Conservation (phyloP, 2,329 filamentous ascomycete species). For the Nemania diffusa region DNA sequence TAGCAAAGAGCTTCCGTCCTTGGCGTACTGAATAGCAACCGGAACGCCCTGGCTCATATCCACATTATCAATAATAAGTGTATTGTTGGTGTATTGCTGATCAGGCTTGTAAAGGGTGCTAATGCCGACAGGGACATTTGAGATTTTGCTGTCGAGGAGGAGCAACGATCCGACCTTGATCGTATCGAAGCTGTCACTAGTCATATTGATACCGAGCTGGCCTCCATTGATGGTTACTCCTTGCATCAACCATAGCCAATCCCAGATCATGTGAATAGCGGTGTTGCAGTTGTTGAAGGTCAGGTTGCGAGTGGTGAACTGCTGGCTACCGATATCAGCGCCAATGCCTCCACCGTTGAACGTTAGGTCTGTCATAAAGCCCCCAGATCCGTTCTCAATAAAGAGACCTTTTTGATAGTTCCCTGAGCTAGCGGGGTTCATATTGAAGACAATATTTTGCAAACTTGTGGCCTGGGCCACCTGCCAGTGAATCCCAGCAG, state of each 20-base stretch:
- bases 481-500: slow-evolving; percentile 85
- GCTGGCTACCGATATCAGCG: slow-evolving; percentile 84
- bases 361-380: slow-evolving; percentile 83
- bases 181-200: slow-evolving; percentile 65
- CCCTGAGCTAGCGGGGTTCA: slow-evolving; percentile 69
- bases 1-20: slow-evolving; percentile 70
- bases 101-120: slow-evolving; percentile 75
- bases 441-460: slow-evolving; percentile 85
- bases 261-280: slow-evolving; percentile 90
- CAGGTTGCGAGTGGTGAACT: slow-evolving; percentile 86
- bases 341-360: slow-evolving; percentile 86
- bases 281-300: slow-evolving; percentile 85
- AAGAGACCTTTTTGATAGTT: slow-evolving; percentile 82
- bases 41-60: slow-evolving; percentile 77
- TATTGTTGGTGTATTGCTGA: slow-evolving; percentile 77
- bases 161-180: slow-evolving; percentile 89
- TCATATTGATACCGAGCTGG: slow-evolving; percentile 82
- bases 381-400: slow-evolving; percentile 86
- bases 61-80: slow-evolving; percentile 88
- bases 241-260: slow-evolving; percentile 88
- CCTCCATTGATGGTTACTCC: slow-evolving; percentile 79
- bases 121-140: slow-evolving; percentile 79
- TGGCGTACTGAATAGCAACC: slow-evolving; percentile 70
- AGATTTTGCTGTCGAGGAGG: slow-evolving; percentile 82
- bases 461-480: slow-evolving; percentile 84